A percentile compares a stretch with the other conserved stretches of the same genome.
Conservation (phyloP, 805 yeast species). For the Cyberlindnera mrakii region DNA sequence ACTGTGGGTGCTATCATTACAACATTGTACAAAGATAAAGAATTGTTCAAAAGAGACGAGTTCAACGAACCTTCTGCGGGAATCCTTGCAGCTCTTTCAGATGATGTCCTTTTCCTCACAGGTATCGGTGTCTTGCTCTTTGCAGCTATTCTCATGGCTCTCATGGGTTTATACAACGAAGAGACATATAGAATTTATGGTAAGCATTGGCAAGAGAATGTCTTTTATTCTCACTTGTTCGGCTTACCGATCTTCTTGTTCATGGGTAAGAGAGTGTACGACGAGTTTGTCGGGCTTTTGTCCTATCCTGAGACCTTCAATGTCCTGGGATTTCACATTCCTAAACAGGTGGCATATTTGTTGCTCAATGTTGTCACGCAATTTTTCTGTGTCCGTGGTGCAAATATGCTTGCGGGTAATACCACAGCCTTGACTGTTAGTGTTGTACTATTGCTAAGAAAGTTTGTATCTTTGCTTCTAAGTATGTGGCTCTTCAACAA, state of each 20-base stretch:
- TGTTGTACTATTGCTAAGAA: conserved; percentile 53
- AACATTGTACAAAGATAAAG: conserved; percentile 26
- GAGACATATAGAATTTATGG: conserved; percentile 43
- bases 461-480: conserved; percentile 51
- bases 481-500: conserved; percentile 51
- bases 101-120: conserved; percentile 17
- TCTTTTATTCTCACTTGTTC: conserved; percentile 55
- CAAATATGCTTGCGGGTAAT: conserved; percentile 50
- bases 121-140: conserved; percentile 34
- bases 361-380: conserved; percentile 46
- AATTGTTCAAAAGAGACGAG: conserved; percentile 19
- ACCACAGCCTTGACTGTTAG: conserved; percentile 60
- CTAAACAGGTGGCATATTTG: conserved; percentile 27
- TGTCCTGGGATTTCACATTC: conserved; percentile 16
- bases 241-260: conserved; percentile 48
- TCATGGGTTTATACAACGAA: conserved; percentile 57
- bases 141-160: conserved; percentile 46
- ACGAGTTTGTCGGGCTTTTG: conserved; percentile 26
- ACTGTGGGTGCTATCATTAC: conserved; percentile 40
- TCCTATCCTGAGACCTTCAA: conserved; percentile 15
- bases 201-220: conserved; percentile 56
- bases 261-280: conserved; percentile 26
- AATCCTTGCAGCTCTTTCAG: conserved; percentile 4
- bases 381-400: conserved; percentile 61
- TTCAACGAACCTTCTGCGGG: neutral